Conservation (phyloP, 2,329 filamentous ascomycete genomes). For the Cladosporium sp. region DNA sequence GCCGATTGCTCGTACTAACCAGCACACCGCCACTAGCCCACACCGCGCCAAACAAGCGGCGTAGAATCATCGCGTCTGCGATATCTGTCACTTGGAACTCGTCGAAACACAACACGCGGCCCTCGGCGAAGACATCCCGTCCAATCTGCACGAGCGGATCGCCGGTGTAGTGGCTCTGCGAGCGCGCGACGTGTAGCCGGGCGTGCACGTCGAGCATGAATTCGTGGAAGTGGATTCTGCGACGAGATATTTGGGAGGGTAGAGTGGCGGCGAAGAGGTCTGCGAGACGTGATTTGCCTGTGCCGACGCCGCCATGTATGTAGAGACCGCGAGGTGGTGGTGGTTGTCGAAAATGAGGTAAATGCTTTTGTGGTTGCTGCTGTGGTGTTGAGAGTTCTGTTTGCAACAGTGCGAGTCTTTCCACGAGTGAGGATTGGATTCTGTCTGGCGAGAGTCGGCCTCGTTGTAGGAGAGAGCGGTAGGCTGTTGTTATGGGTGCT, state of each 20-base stretch:
- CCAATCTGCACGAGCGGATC: constrained; percentile 89
- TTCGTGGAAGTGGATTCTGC: constrained; percentile 95
- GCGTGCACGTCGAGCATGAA: constrained; percentile 99
- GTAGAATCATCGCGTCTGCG: constrained; percentile 95
- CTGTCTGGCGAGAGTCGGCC: constrained; percentile 18
- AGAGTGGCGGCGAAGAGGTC: constrained; percentile 95
- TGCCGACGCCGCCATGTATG: constrained; percentile 93
- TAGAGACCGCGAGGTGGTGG: constrained; percentile 61
- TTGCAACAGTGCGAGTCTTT: constrained; percentile 22
- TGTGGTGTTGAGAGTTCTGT: constrained; percentile 14
- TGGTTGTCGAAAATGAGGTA: background rate
- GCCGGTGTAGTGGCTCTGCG: constrained; percentile 80
- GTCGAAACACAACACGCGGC: constrained; percentile 90
- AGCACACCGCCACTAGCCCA: constrained; percentile 99
- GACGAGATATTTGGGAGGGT: constrained; percentile 79
- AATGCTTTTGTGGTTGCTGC: background rate
- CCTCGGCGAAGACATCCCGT: constrained; percentile 79
- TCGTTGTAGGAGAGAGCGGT: constrained; percentile 19
- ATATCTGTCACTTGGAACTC: constrained; percentile 99
- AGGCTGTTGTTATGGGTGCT: constrained; percentile 20
- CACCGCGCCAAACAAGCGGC: constrained; percentile 77
- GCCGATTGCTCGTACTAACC: constrained; percentile 91
- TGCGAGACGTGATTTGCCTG: constrained; percentile 99
- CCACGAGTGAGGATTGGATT: constrained; percentile 20
- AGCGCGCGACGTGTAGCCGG: constrained; percentile 83